Conservation (phyloP, 331 rosid species). For the Arachis monticola region DNA sequence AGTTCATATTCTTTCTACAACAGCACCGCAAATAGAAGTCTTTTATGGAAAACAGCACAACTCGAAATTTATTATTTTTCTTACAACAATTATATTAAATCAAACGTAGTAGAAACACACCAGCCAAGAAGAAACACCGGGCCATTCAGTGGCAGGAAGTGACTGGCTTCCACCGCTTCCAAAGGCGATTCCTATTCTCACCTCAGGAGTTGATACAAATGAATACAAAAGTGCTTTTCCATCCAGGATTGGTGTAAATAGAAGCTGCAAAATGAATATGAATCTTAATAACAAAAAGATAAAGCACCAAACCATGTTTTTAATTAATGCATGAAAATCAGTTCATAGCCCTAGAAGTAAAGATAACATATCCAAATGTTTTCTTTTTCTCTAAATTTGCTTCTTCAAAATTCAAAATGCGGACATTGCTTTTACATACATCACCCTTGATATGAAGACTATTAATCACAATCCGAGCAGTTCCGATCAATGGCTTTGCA, state of each 20-base stretch:
- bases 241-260: constrained; percentile 72
- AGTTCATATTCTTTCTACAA: background rate
- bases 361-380: background rate
- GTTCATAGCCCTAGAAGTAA: constrained; percentile 1
- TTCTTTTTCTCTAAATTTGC: no score
- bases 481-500: constrained; percentile 80
- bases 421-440: constrained; percentile 57
- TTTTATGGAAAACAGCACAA: constrained; percentile 14
- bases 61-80: constrained; percentile 14
- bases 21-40: constrained; percentile 6
- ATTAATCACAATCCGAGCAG: constrained; percentile 94
- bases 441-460: constrained; percentile 97
- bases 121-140: constrained; percentile 95
- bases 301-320: background rate
- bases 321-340: background rate
- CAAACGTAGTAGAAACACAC: constrained; percentile 49
- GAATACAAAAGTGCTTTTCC: constrained; percentile 86
- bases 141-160: constrained; percentile 94
- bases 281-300: constrained; percentile 16
- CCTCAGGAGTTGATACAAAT: constrained; percentile 83
- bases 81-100: constrained; percentile 20
- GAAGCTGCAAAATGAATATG: constrained; percentile 66
- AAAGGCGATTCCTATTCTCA: constrained; percentile 91
- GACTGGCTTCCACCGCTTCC: constrained; percentile 99
- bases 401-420: constrained; percentile 6